Evolutionary conservation across 495 filamentous ascomycete genomes (phyloP).

Genomic region (Neurospora terricola): DNA sequence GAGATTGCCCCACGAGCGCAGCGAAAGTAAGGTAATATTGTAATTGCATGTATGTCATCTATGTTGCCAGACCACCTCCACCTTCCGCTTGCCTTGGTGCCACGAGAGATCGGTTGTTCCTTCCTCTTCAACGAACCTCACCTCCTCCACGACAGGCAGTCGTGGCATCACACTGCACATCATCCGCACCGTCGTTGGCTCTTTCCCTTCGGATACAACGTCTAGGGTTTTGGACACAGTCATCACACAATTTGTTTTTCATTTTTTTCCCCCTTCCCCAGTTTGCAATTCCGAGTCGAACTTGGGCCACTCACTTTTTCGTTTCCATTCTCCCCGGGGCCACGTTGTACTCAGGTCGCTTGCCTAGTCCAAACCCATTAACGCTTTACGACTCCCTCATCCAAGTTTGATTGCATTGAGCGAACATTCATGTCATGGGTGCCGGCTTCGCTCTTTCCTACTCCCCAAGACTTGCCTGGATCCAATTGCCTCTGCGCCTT

Average conservation of each 20-base stretch:
- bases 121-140: background rate
- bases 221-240: background rate
- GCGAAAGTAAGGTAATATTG: background rate
- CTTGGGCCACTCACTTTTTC: background rate
- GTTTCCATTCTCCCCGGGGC: background rate
- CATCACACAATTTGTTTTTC: background rate
- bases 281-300: background rate
- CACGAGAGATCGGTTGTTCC: background rate
- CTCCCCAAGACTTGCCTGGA: background rate
- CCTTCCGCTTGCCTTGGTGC: background rate
- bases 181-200: background rate
- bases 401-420: background rate
- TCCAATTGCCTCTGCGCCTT: background rate
- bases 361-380: background rate
- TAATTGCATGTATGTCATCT: background rate
- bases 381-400: background rate
- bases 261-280: background rate
- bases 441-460: background rate
- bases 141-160: background rate
- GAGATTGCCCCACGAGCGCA: background rate
- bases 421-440: background rate
- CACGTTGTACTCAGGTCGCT: background rate
- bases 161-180: background rate
- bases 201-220: background rate
- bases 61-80: background rate